Evolutionary conservation across 306 rosid genomes (phyloP).

Genomic region (Cucumis hystrix): DNA sequence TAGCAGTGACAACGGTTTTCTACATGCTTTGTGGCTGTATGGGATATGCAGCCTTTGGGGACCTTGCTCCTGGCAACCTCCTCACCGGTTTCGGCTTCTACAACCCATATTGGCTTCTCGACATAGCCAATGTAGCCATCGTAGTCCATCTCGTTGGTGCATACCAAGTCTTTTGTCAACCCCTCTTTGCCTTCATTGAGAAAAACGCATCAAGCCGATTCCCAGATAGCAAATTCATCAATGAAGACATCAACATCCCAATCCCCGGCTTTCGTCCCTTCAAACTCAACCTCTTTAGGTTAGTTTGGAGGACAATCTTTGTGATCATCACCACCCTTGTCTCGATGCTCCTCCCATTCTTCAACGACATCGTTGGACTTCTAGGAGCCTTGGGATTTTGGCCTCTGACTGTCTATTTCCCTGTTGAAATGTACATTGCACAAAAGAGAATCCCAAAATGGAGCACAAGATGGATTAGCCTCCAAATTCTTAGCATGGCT

Average conservation of each 20-base stretch:
- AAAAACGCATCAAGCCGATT: conserved; percentile 25
- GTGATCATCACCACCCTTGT: conserved; percentile 45
- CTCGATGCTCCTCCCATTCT: conserved; percentile 74
- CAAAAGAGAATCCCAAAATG: conserved; percentile 63
- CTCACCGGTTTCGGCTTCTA: conserved; percentile 79
- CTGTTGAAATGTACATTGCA: conserved; percentile 58
- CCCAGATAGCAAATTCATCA: conserved; percentile 27
- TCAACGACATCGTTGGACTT: conserved; percentile 67
- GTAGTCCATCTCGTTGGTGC: conserved; percentile 78
- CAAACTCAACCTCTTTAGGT: conserved; percentile 37
- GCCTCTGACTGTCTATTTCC: conserved; percentile 71
- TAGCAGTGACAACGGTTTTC: conserved; percentile 46
- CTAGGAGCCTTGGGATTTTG: conserved; percentile 75
- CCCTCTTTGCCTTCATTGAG: conserved; percentile 63
- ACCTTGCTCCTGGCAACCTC: conserved; percentile 61
- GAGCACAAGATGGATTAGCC: conserved; percentile 56
- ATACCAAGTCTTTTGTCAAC: conserved; percentile 73
- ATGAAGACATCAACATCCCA: conserved; percentile 29
- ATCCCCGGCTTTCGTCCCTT: conserved; percentile 25
- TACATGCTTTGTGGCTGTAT: conserved; percentile 66
- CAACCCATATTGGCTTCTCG: conserved; percentile 70
- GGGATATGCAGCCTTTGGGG: conserved; percentile 89
- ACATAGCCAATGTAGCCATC: conserved; percentile 75
- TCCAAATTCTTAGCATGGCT: conserved; percentile 35
- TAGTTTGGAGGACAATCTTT: conserved; percentile 49